A percentile compares a stretch with the other conserved stretches of the same genome.
Evolutionary conservation across 192 early-diverging fungal genomes (phyloP).

Genomic region (Ambispora gerdemannii): DNA sequence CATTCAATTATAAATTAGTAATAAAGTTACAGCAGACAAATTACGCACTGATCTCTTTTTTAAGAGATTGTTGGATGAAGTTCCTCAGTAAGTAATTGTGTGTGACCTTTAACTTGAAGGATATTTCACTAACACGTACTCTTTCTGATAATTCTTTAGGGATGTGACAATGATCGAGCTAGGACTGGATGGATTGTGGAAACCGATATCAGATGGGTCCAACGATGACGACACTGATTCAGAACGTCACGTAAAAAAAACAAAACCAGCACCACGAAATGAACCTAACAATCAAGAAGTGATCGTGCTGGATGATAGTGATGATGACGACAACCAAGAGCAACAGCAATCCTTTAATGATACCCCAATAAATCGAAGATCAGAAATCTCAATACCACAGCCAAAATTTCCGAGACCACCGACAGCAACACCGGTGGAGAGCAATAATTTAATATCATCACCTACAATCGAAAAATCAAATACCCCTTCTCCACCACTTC

Average conservation of each 20-base stretch:
- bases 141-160: not conserved
- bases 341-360: too few relatives aligned
- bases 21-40: not conserved
- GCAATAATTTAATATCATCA: too few relatives aligned
- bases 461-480: too few relatives aligned
- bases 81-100: not conserved
- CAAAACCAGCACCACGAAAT: not conserved
- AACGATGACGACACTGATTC: not conserved
- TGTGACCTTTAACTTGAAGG: too few relatives aligned
- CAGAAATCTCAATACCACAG: too few relatives aligned
- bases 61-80: not conserved
- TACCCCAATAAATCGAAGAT: too few relatives aligned
- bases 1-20: not conserved
- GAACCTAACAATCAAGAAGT: not conserved
- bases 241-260: not conserved
- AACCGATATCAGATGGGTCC: not conserved
- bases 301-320: constrained; percentile 1
- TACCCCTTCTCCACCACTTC: too few relatives aligned
- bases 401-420: too few relatives aligned
- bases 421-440: too few relatives aligned
- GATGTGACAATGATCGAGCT: not conserved
- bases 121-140: not conserved
- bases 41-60: not conserved
- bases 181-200: not conserved
- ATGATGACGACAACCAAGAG: too few relatives aligned